A percentile compares a stretch with the other conserved stretches of the same genome.
These are phyloP conservation scores for Phytophthora chlamydospora DNA, from an alignment of 352 stramenopile species.

Conservation along the genomic window DNA sequence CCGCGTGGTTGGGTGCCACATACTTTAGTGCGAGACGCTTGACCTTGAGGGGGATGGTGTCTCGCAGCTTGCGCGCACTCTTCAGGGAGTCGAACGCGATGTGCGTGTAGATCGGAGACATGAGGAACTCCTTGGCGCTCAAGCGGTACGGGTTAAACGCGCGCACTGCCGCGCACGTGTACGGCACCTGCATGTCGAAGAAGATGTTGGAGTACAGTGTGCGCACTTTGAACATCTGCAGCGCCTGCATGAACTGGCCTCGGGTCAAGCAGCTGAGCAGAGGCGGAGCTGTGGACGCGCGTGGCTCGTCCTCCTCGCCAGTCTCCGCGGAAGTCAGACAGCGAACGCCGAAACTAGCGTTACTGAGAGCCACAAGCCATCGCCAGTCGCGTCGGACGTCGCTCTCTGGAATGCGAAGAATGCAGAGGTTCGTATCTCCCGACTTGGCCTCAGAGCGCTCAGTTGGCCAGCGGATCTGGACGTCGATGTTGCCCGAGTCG, in stretches of 20 bases:
- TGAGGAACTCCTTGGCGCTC: conserved; percentile 44
- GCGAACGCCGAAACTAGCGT: conserved; percentile 50
- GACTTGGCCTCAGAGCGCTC: conserved; percentile 11
- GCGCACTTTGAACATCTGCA: conserved; percentile 69
- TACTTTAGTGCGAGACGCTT: conserved; percentile 47
- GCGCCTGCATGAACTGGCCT: conserved; percentile 78
- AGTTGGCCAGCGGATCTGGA: conserved; percentile 38
- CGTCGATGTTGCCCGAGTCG: conserved; percentile 36
- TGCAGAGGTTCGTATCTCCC: conserved; percentile 19
- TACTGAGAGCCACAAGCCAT: conserved; percentile 70
- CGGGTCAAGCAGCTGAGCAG: conserved; percentile 70
- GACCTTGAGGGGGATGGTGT: conserved; percentile 58
- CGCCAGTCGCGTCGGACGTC: conserved; percentile 63
- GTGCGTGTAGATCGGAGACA: conserved; percentile 76
- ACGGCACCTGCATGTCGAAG: conserved; percentile 84
- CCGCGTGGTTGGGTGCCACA: conserved; percentile 23
- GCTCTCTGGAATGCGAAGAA: conserved; percentile 58
- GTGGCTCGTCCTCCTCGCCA: not conserved
- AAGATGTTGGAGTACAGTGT: conserved; percentile 84
- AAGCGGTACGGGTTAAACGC: conserved; percentile 83
- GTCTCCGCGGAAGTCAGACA: conserved; percentile 36
- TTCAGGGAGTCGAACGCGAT: conserved; percentile 65
- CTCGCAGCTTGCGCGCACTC: conserved; percentile 56
- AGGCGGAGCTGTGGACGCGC: conserved; percentile 16
- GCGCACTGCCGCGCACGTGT: conserved; percentile 72